Percentiles rank a stretch among this genome's conserved stretches.
Evolutionary conservation across 345 rosid genomes (phyloP).

Genomic region (Physaria fendleri): DNA sequence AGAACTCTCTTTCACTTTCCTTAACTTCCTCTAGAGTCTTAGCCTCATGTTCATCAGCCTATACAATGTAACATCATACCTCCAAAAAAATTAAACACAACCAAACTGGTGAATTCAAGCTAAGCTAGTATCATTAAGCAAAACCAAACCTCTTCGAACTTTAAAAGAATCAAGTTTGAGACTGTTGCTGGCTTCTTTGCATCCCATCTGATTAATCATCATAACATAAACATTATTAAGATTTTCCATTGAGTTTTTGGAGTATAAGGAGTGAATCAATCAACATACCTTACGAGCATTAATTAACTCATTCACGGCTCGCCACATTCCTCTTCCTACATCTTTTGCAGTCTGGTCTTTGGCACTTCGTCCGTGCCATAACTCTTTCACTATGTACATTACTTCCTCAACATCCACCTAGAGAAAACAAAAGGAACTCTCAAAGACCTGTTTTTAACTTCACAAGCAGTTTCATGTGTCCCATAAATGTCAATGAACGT

Average conservation of each 20-base stretch:
- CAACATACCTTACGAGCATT: constrained; percentile 79
- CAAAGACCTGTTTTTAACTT: not conserved
- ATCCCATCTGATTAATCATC: constrained; percentile 67
- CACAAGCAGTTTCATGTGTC: not conserved
- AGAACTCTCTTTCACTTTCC: constrained; percentile 57
- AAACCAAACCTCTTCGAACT: constrained; percentile 71
- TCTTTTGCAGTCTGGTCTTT: constrained; percentile 63
- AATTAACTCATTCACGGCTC: constrained; percentile 75
- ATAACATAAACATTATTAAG: constrained; percentile 7
- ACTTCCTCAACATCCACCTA: constrained; percentile 94
- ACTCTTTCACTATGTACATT: constrained; percentile 69
- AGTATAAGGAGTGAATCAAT: not conserved
- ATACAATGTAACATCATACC: constrained; percentile 6
- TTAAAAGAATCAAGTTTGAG: constrained; percentile 76
- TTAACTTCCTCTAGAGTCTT: constrained; percentile 58
- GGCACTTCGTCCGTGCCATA: constrained; percentile 90
- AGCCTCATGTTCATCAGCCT: constrained; percentile 85
- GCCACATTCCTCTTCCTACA: constrained; percentile 96
- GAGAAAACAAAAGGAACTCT: not conserved
- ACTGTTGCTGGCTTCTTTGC: constrained; percentile 63
- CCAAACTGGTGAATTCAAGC: not conserved
- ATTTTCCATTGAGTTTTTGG: not conserved
- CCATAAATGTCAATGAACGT: not conserved
- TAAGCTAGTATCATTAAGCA: not conserved
- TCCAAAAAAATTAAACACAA: constrained; percentile 1